Conservation (phyloP, 2,329 filamentous ascomycete genomes). For the Curvularia hawaiiensis region DNA sequence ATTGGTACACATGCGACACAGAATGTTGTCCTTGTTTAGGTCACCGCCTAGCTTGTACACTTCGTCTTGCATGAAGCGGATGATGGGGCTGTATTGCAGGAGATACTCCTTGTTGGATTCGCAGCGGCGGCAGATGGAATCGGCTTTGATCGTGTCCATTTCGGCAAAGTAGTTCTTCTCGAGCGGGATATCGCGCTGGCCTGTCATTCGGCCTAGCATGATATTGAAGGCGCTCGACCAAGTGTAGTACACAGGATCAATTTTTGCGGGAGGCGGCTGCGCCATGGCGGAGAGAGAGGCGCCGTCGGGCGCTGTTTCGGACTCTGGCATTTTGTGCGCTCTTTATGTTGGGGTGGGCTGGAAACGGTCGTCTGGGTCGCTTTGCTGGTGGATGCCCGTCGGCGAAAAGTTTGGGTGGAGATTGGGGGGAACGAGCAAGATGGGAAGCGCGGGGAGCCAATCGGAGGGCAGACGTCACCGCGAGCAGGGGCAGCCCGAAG, state of each 20-base stretch:
- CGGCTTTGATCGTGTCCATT: slow-evolving; percentile 76
- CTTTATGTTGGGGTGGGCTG: not conserved
- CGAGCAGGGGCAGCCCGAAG: slow-evolving; percentile 14
- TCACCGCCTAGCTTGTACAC: slow-evolving; percentile 78
- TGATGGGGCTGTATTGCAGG: slow-evolving; percentile 79
- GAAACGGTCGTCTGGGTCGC: not conserved
- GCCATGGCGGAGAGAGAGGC: slow-evolving; percentile 30
- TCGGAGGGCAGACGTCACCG: slow-evolving; percentile 26
- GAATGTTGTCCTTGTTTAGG: slow-evolving; percentile 75
- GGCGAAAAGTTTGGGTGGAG: slow-evolving; percentile 28
- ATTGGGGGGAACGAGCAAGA: slow-evolving; percentile 5
- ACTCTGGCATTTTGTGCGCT: slow-evolving; percentile 29
- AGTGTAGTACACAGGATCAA: slow-evolving; percentile 52
- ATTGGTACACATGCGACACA: slow-evolving; percentile 78
- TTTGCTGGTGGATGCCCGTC: slow-evolving; percentile 16
- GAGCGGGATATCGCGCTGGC: slow-evolving; percentile 33
- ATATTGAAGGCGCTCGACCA: slow-evolving; percentile 90
- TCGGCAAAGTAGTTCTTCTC: slow-evolving; percentile 72
- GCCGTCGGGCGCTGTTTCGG: slow-evolving; percentile 36
- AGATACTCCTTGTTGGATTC: slow-evolving; percentile 84
- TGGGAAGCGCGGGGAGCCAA: slow-evolving; percentile 29
- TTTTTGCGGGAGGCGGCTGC: slow-evolving; percentile 27
- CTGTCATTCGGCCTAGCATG: slow-evolving; percentile 65
- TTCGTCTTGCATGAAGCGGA: slow-evolving; percentile 85
- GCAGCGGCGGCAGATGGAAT: slow-evolving; percentile 78